Percentiles rank a stretch among this genome's conserved stretches.
Evolutionary conservation across 768 basidiomycete genomes (phyloP).

Genomic region (Phylloporus sp.): DNA sequence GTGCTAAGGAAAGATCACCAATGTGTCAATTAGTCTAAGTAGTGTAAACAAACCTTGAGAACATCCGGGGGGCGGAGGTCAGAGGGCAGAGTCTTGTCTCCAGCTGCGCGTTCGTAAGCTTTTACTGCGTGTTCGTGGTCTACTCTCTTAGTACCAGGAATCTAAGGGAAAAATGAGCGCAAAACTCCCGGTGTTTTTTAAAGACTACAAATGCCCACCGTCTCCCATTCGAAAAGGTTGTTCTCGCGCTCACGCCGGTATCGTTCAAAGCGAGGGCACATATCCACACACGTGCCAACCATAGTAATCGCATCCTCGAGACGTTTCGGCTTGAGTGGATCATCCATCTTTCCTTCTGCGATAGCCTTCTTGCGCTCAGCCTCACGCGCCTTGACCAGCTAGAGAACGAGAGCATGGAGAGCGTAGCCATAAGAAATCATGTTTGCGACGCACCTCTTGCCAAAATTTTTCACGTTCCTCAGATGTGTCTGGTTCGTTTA

Average conservation of each 20-base stretch:
- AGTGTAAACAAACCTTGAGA: conserved; percentile 53
- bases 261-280: conserved; percentile 94
- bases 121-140: conserved; percentile 89
- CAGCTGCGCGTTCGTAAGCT: conserved; percentile 91
- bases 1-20: conserved; percentile 39
- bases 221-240: conserved; percentile 83
- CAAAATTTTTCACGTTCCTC: conserved; percentile 70
- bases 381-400: conserved; percentile 76
- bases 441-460: conserved; percentile 54
- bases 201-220: conserved; percentile 43
- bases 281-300: conserved; percentile 85
- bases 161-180: conserved; percentile 46
- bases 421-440: conserved; percentile 6
- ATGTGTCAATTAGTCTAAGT: not conserved
- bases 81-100: conserved; percentile 86
- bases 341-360: conserved; percentile 82
- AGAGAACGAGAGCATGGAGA: conserved; percentile 19
- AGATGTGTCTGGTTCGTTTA: conserved; percentile 49
- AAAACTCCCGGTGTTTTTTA: conserved; percentile 7
- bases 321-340: conserved; percentile 72
- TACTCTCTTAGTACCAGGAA: conserved; percentile 79
- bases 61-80: conserved; percentile 86
- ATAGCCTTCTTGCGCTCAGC: conserved; percentile 70
- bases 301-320: conserved; percentile 91
- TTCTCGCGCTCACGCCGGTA: conserved; percentile 88